A percentile compares a stretch with the other conserved stretches of the same genome.
Conservation (phyloP, 495 filamentous ascomycete species). For the Penicillium taxi region DNA sequence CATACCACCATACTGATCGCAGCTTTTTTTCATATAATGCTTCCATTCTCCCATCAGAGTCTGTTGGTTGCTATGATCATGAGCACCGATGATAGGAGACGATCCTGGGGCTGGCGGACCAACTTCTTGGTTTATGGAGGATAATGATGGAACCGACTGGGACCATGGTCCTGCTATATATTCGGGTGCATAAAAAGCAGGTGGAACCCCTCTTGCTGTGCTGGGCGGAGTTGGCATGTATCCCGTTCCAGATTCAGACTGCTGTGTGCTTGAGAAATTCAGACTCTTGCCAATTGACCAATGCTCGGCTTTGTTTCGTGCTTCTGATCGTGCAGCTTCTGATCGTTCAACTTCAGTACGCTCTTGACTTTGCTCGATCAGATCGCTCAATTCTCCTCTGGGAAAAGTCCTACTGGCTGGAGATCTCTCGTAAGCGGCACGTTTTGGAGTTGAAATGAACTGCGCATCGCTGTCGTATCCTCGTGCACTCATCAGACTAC, state of each 20-base stretch:
- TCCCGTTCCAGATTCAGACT: slow-evolving; percentile 10
- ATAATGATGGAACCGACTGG: slow-evolving; percentile 7
- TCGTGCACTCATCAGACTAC: slow-evolving; percentile 35
- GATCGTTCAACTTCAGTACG: slow-evolving; percentile 7
- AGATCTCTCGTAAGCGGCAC: slow-evolving; percentile 4
- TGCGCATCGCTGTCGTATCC: slow-evolving; percentile 43
- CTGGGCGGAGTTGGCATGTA: slow-evolving; percentile 13
- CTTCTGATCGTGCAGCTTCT: too few relatives aligned
- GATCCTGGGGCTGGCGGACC: background rate
- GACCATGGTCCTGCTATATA: background rate
- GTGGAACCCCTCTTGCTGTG: slow-evolving; percentile 1
- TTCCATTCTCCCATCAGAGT: slow-evolving; percentile 9
- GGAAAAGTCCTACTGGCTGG: slow-evolving; percentile 4
- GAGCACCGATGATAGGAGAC: background rate
- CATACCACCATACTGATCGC: slow-evolving; percentile 3
- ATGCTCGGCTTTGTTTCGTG: background rate
- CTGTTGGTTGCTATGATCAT: background rate
- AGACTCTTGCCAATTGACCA: slow-evolving; percentile 2
- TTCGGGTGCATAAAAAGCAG: background rate
- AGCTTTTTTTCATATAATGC: slow-evolving; percentile 8
- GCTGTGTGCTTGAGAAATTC: slow-evolving; percentile 9
- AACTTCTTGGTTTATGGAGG: background rate
- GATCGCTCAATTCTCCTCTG: slow-evolving; percentile 12
- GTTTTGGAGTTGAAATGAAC: slow-evolving; percentile 27
- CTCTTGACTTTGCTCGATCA: slow-evolving; percentile 19